Evolutionary conservation across 2,329 filamentous ascomycete genomes (phyloP).

Genomic region (Trichoderma breve): DNA sequence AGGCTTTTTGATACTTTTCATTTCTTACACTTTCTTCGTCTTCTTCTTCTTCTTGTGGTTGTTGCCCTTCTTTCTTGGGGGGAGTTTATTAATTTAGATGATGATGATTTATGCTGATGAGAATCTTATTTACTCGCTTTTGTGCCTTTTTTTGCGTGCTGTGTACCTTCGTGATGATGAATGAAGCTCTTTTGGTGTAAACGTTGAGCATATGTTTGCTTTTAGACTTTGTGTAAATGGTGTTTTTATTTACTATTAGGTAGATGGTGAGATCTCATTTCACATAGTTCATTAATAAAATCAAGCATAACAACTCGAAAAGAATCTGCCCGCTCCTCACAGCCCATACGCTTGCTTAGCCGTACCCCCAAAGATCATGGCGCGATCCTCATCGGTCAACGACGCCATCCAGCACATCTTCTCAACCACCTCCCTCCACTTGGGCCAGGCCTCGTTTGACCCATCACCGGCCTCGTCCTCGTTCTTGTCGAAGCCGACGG

Average conservation of each 20-base stretch:
- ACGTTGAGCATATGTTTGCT: neutral
- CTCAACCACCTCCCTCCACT: slow-evolving; percentile 73
- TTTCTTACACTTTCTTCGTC: neutral
- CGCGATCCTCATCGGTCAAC: slow-evolving; percentile 59
- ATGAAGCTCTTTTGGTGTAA: neutral
- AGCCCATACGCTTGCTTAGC: slow-evolving; percentile 69
- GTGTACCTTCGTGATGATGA: neutral
- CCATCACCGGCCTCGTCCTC: neutral
- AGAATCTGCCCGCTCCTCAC: slow-evolving; percentile 19
- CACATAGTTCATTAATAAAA: neutral
- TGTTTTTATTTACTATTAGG: neutral
- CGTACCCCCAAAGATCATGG: slow-evolving; percentile 69
- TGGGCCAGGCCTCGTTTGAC: slow-evolving; percentile 68
- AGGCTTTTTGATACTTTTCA: neutral
- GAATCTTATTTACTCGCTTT: neutral
- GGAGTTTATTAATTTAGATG: slow-evolving; percentile 3
- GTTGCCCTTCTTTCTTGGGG: neutral
- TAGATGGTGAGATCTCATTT: neutral
- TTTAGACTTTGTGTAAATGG: neutral
- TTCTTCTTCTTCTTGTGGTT: neutral
- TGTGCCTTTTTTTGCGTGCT: neutral
- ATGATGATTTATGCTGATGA: slow-evolving; percentile 14
- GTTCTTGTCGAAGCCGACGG: slow-evolving; percentile 44
- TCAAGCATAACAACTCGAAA: neutral
- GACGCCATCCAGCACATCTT: slow-evolving; percentile 62